These are phyloP conservation scores for Prunus fruticosa DNA, from an alignment of 306 rosid genomes.

Conservation along the genomic window DNA sequence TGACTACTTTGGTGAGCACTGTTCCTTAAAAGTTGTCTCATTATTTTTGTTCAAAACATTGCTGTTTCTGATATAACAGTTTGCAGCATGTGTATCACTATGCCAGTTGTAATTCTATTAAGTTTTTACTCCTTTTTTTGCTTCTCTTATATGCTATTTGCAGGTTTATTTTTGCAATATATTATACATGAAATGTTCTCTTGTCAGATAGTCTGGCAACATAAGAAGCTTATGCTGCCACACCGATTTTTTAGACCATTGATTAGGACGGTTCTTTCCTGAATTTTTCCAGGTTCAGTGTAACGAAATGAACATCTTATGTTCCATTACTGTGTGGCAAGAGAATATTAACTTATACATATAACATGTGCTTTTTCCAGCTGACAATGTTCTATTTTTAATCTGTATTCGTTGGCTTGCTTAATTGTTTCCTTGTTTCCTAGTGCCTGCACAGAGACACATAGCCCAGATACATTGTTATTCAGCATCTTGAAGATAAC, in stretches of 20 bases:
- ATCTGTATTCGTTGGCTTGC: background rate
- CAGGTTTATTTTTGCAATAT: background rate
- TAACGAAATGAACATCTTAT: background rate
- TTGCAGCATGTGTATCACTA: background rate
- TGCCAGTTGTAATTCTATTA: background rate
- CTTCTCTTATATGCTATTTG: background rate
- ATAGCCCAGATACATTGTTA: background rate
- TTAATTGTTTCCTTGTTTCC: background rate
- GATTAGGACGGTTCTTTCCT: background rate
- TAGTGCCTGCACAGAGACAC: background rate
- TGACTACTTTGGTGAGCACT: slow-evolving; percentile 81
- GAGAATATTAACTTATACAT: background rate
- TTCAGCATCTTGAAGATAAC: background rate
- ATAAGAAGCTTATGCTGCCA: background rate
- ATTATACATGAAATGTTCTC: background rate
- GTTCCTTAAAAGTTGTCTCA: slow-evolving; percentile 8
- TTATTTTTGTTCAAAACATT: background rate
- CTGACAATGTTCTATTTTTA: background rate
- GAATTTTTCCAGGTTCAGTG: background rate
- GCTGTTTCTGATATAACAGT: background rate
- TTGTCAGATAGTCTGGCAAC: background rate
- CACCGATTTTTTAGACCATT: background rate
- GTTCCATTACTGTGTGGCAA: background rate
- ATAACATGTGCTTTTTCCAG: background rate
- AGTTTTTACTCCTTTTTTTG: background rate